phyloP scores from a whole-genome alignment of 2,329 filamentous ascomycete species.

The Lasiodiplodia sp. region DNA sequence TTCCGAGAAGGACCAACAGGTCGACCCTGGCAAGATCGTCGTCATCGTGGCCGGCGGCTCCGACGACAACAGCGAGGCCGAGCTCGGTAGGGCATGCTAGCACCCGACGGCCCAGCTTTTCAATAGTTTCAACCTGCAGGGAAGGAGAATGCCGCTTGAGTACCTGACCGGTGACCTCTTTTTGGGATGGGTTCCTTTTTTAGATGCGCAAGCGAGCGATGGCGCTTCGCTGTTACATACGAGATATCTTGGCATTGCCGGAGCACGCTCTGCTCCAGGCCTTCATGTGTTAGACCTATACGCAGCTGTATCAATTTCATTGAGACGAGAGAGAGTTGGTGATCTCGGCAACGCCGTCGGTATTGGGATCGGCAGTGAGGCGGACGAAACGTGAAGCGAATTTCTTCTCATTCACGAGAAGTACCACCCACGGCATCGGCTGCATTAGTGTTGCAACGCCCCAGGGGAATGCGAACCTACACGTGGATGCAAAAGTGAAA shows the following conservation, averaged over 20 bases:
- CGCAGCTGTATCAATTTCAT: background rate
- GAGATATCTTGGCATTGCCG: background rate
- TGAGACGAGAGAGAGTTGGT: background rate
- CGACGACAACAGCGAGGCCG: slow-evolving; percentile 1
- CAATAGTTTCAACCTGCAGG: background rate
- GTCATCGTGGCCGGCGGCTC: background rate
- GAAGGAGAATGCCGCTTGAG: background rate
- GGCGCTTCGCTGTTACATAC: background rate
- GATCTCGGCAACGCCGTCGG: background rate
- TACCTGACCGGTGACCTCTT: background rate
- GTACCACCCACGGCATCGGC: too few species aligned
- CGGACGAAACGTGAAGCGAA: background rate
- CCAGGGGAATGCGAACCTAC: background rate
- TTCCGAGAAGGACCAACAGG: background rate
- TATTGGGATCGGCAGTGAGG: background rate
- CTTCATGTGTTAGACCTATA: background rate
- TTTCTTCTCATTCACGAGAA: background rate
- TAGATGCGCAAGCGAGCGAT: background rate
- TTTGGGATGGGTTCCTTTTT: background rate
- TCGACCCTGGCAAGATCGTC: background rate
- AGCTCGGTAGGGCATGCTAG: background rate
- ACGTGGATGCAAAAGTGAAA: background rate
- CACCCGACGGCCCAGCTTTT: background rate
- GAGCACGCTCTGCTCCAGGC: background rate
- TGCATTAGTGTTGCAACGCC: too few species aligned